These are phyloP conservation scores for Thermoascus crustaceus DNA, from an alignment of 2,329 filamentous ascomycete species.

Conservation along the genomic window DNA sequence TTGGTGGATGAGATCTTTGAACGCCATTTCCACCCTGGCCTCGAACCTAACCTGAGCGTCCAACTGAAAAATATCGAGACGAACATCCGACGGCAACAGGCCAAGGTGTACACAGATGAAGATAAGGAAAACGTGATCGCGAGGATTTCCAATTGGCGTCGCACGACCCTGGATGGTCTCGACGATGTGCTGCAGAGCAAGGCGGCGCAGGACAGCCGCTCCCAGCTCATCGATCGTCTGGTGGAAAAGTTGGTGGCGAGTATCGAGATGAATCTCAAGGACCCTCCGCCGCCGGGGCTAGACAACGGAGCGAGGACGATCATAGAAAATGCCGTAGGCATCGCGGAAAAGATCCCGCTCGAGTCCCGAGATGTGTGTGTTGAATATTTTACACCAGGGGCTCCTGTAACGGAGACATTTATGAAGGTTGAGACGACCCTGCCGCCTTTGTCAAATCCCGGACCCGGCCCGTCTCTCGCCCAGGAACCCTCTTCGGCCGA, in stretches of 20 bases:
- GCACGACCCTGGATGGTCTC: slow-evolving; percentile 89
- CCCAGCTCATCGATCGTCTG: slow-evolving; percentile 60
- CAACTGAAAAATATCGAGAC: slow-evolving; percentile 80
- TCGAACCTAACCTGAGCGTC: slow-evolving; percentile 67
- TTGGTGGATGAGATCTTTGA: slow-evolving; percentile 86
- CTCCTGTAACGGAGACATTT: slow-evolving; percentile 57
- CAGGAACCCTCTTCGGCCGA: slow-evolving; percentile 12
- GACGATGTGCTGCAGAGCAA: slow-evolving; percentile 59
- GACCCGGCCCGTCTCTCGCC: slow-evolving; percentile 11
- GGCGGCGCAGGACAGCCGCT: slow-evolving; percentile 57
- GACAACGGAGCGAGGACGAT: slow-evolving; percentile 87
- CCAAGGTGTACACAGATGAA: slow-evolving; percentile 67
- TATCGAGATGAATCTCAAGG: slow-evolving; percentile 64
- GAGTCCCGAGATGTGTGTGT: slow-evolving; percentile 88
- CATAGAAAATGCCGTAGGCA: slow-evolving; percentile 78
- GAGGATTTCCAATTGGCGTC: slow-evolving; percentile 86
- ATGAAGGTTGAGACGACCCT: slow-evolving; percentile 77
- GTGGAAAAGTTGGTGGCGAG: slow-evolving; percentile 60
- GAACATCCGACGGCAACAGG: slow-evolving; percentile 72
- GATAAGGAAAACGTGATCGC: slow-evolving; percentile 81
- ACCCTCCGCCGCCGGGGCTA: slow-evolving; percentile 71
- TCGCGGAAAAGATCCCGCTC: slow-evolving; percentile 75
- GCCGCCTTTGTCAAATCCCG: slow-evolving; percentile 49
- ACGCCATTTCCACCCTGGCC: slow-evolving; percentile 81
- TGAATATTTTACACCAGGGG: slow-evolving; percentile 73